Evolutionary conservation across 495 filamentous ascomycete species (phyloP), one percentile per base, ranked within the genome.

Genomic region (Trichoderma parareesei): DNA sequence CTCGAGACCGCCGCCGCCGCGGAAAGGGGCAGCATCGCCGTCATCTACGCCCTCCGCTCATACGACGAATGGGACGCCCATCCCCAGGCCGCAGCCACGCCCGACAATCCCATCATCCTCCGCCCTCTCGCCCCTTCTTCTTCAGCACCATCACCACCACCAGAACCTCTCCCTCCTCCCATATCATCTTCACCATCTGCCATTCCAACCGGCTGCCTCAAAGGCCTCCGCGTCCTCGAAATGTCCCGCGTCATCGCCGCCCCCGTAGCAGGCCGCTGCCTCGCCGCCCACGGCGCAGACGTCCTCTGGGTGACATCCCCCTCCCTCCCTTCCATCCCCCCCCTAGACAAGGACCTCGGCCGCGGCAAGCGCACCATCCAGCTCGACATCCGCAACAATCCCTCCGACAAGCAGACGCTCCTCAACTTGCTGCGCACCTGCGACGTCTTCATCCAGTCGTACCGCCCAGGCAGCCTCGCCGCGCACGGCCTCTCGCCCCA

Each of bases 301-400:
- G 87, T 91, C 1, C 72, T 90, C 65, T 90, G 90, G 70, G 81
- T 92, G 66, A 90, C 88, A 16, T 87, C 84, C 35, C 83, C 86
- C 0, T 76, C 79, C 41, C 78, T 90, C 33, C 84, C 85, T 11
- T 88, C 91, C 65, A 88, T 90, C 7, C 88, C 89, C 0, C 89
- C 90, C 76, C 91, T 90, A 78, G 88, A 90, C 71, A 85, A 90
- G 11, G 88, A 91, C 68, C 86, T 87, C 53, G 90, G 91, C 73
- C 84, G 87, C 69, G 87, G 88, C 65, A 91, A 91, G 71, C 77
- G 77, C 65, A 71, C 74, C 3, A 70, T 72, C 42, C 68, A 71
- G 37, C 74, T 91, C 10, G 82, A 90, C 66, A 77, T 91, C n/a
- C 79, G 84, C 65, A 76, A 72, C 65, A 76, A 72, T 57, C 71